A percentile compares a stretch with the other conserved stretches of the same genome.
Evolutionary conservation across 352 stramenopile genomes (phyloP).

Genomic region (Thalassiosira sp.): DNA sequence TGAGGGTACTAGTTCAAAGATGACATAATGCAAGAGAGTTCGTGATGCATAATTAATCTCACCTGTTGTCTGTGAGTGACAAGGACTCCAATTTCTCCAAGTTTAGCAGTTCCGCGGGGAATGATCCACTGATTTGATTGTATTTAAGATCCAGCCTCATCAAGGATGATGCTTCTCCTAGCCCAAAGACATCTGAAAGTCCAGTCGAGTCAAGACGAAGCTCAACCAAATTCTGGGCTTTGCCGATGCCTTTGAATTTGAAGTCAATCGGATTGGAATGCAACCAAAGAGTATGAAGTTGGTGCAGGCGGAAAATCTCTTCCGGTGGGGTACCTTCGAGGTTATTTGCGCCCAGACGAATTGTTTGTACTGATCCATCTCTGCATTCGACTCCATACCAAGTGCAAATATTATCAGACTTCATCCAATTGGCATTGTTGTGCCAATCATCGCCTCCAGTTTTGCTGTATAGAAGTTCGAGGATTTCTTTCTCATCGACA

Average conservation of each 20-base stretch:
- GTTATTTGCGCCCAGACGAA: conserved; percentile 73
- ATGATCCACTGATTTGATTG: conserved; percentile 61
- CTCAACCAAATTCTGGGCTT: conserved; percentile 70
- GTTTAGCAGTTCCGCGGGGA: conserved; percentile 56
- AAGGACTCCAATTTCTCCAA: conserved; percentile 69
- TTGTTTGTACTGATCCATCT: conserved; percentile 57
- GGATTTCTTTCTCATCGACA: conserved; percentile 66
- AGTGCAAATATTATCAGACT: conserved; percentile 62
- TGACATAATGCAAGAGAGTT: conserved; percentile 2
- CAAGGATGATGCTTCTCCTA: conserved; percentile 57
- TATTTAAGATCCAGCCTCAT: conserved; percentile 74
- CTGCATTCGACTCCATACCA: conserved; percentile 80
- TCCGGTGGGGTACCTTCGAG: conserved; percentile 59
- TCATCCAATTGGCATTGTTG: conserved; percentile 69
- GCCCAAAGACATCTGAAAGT: conserved; percentile 63
- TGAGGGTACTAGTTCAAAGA: background rate
- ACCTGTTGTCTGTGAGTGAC: conserved; percentile 63
- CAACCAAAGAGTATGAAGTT: conserved; percentile 77
- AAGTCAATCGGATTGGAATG: conserved; percentile 80
- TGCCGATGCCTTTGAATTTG: conserved; percentile 79
- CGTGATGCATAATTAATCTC: conserved; percentile 7
- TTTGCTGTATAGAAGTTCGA: conserved; percentile 65
- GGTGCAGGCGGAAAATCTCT: conserved; percentile 65
- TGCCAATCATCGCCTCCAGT: conserved; percentile 72
- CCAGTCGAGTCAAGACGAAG: conserved; percentile 79